These are phyloP conservation scores for Penicillium sp. DNA, from an alignment of 2,329 filamentous ascomycete species.

Conservation along the genomic window DNA sequence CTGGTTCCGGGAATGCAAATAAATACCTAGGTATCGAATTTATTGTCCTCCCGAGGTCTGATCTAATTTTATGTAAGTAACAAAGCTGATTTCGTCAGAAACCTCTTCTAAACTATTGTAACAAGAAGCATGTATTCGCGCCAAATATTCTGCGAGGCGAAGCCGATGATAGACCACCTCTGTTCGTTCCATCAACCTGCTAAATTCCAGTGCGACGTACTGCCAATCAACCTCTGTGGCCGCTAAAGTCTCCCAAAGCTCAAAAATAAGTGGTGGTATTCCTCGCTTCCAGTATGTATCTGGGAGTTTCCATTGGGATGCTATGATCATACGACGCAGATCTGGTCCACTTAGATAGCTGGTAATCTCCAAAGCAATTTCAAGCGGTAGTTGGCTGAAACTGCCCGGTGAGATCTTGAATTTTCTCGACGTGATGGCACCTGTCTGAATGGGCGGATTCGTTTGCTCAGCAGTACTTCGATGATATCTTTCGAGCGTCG, in stretches of 20 bases:
- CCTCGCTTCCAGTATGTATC: neutral
- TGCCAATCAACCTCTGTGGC: conserved; percentile 2
- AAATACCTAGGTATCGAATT: too few relatives aligned
- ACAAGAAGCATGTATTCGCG: conserved; percentile 4
- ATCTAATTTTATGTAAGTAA: neutral
- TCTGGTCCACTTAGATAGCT: neutral
- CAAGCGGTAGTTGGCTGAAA: neutral
- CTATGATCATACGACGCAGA: neutral
- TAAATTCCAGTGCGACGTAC: conserved; percentile 6
- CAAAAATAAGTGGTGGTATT: neutral
- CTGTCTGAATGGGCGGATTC: neutral
- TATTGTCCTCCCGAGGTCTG: neutral
- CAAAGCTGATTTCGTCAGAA: neutral
- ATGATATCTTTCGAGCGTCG: neutral
- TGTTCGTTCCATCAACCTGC: neutral
- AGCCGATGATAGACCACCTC: neutral
- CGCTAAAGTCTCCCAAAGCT: neutral
- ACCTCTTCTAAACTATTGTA: neutral
- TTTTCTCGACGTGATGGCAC: neutral
- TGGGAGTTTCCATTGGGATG: conserved; percentile 2
- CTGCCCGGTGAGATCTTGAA: conserved; percentile 1
- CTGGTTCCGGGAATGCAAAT: too few relatives aligned
- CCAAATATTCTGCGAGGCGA: neutral
- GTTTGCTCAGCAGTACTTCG: neutral
- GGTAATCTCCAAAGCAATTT: neutral